These are phyloP conservation scores for Plasmodium gonderi DNA, from an alignment of 169 alveolate genomes.

Conservation along the genomic window DNA sequence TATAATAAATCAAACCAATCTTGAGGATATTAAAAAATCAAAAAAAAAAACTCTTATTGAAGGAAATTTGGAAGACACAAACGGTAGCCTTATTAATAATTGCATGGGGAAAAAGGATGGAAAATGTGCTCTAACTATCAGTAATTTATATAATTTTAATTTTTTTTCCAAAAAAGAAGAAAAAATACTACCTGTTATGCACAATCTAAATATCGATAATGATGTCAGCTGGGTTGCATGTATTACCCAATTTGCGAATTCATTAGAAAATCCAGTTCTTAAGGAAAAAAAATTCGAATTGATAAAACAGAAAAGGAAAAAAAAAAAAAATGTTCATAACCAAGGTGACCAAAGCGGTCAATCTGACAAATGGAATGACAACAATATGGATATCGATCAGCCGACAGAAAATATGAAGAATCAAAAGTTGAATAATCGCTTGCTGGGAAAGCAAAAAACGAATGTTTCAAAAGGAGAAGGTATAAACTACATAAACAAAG, in stretches of 20 bases:
- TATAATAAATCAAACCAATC: neutral
- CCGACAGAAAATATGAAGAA: neutral
- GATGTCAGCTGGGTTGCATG: constrained; percentile 71
- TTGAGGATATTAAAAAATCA: neutral
- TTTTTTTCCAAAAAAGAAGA: constrained; percentile 42
- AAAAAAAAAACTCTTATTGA: neutral
- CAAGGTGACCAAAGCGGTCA: too few relatives aligned
- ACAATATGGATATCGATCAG: neutral
- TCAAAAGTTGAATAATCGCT: neutral
- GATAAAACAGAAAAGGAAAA: constrained; percentile 1
- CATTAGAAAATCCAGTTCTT: constrained; percentile 23
- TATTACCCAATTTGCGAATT: constrained; percentile 41
- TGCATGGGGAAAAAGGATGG: neutral
- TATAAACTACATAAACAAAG: constrained; percentile 23
- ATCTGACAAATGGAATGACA: neutral
- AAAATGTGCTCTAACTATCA: constrained; percentile 7
- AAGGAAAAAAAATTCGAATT: constrained; percentile 68
- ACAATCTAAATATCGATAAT: constrained; percentile 46
- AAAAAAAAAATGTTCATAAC: neutral
- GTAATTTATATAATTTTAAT: constrained; percentile 40
- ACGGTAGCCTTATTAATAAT: neutral
- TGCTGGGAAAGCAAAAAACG: neutral
- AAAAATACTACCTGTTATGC: constrained; percentile 1
- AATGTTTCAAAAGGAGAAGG: neutral
- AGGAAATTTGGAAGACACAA: neutral